phyloP scores from a whole-genome alignment of 495 filamentous ascomycete genomes.

The Podospora anserina region DNA sequence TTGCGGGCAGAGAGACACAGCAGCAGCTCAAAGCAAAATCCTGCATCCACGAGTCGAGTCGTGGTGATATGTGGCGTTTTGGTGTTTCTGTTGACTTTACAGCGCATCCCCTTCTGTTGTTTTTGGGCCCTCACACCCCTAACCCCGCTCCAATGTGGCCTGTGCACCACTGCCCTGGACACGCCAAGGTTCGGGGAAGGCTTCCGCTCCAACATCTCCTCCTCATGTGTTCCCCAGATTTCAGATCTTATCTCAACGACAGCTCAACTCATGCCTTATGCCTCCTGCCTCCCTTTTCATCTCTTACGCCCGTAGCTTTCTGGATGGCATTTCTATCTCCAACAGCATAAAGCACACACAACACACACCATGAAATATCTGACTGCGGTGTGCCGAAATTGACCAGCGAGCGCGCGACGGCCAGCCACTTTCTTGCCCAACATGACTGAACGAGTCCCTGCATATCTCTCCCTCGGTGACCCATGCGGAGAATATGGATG shows the following conservation, averaged over 20 bases:
- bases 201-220: slow-evolving; percentile 9
- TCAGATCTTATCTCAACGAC: slow-evolving; percentile 9
- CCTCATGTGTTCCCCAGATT: not conserved
- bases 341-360: not conserved
- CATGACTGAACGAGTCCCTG: slow-evolving; percentile 9
- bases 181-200: not conserved
- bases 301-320: slow-evolving; percentile 21
- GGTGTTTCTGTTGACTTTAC: slow-evolving; percentile 5
- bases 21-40: slow-evolving; percentile 11
- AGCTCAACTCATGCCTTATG: not conserved
- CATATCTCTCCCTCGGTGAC: slow-evolving; percentile 13
- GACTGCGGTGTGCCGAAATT: slow-evolving; percentile 17
- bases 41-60: slow-evolving; percentile 2
- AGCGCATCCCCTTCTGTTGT: not conserved
- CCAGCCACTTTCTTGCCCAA: slow-evolving; percentile 6
- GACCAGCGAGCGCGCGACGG: slow-evolving; percentile 11
- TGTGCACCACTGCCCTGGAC: not conserved
- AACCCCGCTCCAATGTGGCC: not conserved
- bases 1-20: not conserved
- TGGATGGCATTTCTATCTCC: not conserved
- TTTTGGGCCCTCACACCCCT: no score
- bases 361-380: not conserved
- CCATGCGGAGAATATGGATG: slow-evolving; percentile 3
- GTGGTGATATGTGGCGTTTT: slow-evolving; percentile 12
- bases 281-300: not conserved